phyloP scores from a whole-genome alignment of 306 rosid species.

The Oxytropis ochrocephala region DNA sequence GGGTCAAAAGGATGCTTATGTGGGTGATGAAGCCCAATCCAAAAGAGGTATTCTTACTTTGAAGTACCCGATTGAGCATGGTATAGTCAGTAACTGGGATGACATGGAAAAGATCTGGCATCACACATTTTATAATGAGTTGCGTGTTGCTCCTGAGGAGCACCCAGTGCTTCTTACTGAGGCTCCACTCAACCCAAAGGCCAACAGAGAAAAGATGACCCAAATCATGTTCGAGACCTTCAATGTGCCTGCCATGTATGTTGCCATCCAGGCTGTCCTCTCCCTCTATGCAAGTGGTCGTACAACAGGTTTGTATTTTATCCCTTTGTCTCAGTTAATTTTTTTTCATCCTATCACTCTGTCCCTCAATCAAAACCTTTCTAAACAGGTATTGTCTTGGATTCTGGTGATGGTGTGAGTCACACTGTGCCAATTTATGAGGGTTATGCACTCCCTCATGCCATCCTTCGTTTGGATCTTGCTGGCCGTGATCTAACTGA shows the following conservation, averaged over 20 bases:
- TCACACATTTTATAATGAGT: constrained; percentile 95
- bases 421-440: constrained; percentile 97
- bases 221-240: constrained; percentile 98
- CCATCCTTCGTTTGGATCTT: constrained; percentile 95
- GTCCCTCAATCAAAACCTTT: neutral
- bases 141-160: constrained; percentile 98
- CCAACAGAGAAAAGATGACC: constrained; percentile 98
- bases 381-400: constrained; percentile 76
- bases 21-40: constrained; percentile 96
- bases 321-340: neutral
- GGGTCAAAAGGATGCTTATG: constrained; percentile 99
- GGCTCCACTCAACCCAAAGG: constrained; percentile 97
- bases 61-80: constrained; percentile 95
- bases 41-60: constrained; percentile 96
- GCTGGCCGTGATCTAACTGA: constrained; percentile 98
- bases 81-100: constrained; percentile 98
- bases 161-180: constrained; percentile 97
- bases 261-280: constrained; percentile 94
- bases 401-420: constrained; percentile 98
- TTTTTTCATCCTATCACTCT: neutral
- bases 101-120: constrained; percentile 99
- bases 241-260: constrained; percentile 97
- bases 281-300: constrained; percentile 98
- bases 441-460: constrained; percentile 95
- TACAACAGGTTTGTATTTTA: constrained; percentile 65